Evolutionary conservation across 768 basidiomycete species (phyloP), one percentile per base, ranked within the genome.

Genomic region (Boletus fagicola): DNA sequence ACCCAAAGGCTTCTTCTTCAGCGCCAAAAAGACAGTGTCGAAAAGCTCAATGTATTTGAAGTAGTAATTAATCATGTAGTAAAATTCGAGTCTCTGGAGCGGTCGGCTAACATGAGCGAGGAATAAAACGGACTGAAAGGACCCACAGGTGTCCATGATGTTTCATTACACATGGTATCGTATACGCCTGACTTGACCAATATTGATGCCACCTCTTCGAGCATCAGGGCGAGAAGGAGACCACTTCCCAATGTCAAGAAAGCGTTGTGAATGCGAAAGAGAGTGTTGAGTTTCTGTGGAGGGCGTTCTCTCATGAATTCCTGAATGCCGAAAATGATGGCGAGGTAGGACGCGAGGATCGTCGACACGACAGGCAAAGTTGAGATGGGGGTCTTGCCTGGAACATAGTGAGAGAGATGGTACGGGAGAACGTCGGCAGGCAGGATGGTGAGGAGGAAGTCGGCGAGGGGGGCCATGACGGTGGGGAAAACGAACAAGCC

Each of bases 1-100:
- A 95, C 94, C 91, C 49, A 99, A 80, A 16, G 93, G 93, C 75
- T 98, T 98, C 83, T 98, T 99, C 85, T 98, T 99, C 66, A 98
- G 77, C 11, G 91, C 92, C 63, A 99, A 85, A 82, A 98, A 99
- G 63, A 98, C 83, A 15, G 97, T 99, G 78, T 98, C 97, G 61
- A 96, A 73, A 57, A 98, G 84, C 76, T 99, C 97, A 62, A 97
- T 77, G 74, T 98, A 98, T 73, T 98, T 98, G 84, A 97, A 92
- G 76, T 88, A 94, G 78, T 98, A 99, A 79, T 99, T 99, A 80
- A 98, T 80, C 81, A 98, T 94, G 79, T 99, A 98, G 79, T 92
- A 98, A 68, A 94, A 88, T 77, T 98, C 90, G 72, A 98, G 80
- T 71, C 83, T 84, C 94, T 97, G 67, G 15, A 44, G 22, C 42